Conservation (phyloP, 1,284 basidiomycete genomes). For the Thecaphora thlaspeos region DNA sequence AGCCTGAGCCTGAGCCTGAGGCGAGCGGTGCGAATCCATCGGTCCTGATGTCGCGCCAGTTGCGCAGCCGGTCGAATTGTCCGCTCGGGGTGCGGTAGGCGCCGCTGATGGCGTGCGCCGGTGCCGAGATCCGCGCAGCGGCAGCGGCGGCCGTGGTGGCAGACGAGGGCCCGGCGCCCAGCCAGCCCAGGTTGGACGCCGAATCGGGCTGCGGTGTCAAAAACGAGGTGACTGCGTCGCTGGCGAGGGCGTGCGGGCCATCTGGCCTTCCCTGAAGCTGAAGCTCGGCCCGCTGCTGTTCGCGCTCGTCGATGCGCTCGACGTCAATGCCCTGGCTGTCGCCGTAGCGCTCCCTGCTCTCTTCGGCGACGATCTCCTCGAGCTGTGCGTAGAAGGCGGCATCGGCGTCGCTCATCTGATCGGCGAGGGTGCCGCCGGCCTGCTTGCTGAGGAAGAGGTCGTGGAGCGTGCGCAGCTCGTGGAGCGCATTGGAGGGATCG, state of each 20-base stretch:
- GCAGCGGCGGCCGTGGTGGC: not conserved
- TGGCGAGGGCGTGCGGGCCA: constrained; percentile 17
- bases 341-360: constrained; percentile 32
- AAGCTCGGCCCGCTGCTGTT: not conserved
- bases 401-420: constrained; percentile 37
- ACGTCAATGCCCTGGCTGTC: constrained; percentile 12
- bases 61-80: constrained; percentile 25
- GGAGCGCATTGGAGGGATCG: constrained; percentile 42
- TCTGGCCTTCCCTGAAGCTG: constrained; percentile 23
- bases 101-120: constrained; percentile 14
- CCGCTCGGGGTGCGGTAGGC: constrained; percentile 15
- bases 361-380: constrained; percentile 45
- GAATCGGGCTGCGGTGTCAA: not conserved
- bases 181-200: constrained; percentile 26
- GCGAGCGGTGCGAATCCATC: not conserved
- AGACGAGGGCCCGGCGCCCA: constrained; percentile 21
- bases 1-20: constrained; percentile 4
- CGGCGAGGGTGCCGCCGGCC: constrained; percentile 20
- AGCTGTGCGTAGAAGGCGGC: constrained; percentile 42
- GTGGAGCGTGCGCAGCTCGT: constrained; percentile 45
- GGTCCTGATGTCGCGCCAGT: constrained; percentile 12
- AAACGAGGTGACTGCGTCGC: no score
- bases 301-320: constrained; percentile 2
- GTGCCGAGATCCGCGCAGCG: not conserved
- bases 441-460: constrained; percentile 49